These are phyloP conservation scores for Paspalum notatum DNA, from an alignment of 176 grass and related monocot genomes.

Conservation along the genomic window DNA sequence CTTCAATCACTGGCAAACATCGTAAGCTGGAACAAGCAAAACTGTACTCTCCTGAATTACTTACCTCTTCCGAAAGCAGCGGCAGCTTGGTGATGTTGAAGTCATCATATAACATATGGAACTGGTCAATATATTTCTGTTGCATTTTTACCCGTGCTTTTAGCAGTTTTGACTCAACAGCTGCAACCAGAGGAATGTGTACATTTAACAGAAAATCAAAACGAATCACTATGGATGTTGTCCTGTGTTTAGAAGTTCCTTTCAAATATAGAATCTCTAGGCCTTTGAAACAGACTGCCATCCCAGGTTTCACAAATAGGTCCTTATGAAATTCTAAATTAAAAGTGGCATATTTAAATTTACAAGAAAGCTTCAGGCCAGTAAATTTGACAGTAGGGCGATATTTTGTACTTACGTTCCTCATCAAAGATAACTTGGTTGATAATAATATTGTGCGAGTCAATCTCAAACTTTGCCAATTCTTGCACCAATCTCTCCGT, in stretches of 20 bases:
- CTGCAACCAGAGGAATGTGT: constrained; percentile 47
- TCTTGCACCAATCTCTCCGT: constrained; percentile 99
- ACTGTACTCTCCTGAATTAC: neutral
- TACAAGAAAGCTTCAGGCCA: constrained; percentile 7
- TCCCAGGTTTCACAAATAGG: constrained; percentile 5
- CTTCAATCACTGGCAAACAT: constrained; percentile 2
- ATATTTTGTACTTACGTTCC: constrained; percentile 63
- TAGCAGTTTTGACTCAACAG: constrained; percentile 88
- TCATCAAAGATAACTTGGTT: constrained; percentile 98
- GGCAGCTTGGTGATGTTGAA: constrained; percentile 98
- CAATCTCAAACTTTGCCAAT: constrained; percentile 93
- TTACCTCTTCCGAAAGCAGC: constrained; percentile 91
- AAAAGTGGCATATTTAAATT: constrained; percentile 1
- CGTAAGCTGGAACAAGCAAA: neutral
- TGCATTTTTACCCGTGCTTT: constrained; percentile 93
- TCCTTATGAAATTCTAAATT: neutral
- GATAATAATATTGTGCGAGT: constrained; percentile 95
- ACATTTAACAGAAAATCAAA: constrained; percentile 21
- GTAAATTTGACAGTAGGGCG: neutral
- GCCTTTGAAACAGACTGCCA: constrained; percentile 11
- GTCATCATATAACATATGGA: constrained; percentile 95
- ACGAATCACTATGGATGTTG: neutral
- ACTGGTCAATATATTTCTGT: constrained; percentile 94
- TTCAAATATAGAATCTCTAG: constrained; percentile 6
- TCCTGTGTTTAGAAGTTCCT: neutral